phyloP scores from a whole-genome alignment of 2,329 filamentous ascomycete genomes.

The Sarocladium oryzae region DNA sequence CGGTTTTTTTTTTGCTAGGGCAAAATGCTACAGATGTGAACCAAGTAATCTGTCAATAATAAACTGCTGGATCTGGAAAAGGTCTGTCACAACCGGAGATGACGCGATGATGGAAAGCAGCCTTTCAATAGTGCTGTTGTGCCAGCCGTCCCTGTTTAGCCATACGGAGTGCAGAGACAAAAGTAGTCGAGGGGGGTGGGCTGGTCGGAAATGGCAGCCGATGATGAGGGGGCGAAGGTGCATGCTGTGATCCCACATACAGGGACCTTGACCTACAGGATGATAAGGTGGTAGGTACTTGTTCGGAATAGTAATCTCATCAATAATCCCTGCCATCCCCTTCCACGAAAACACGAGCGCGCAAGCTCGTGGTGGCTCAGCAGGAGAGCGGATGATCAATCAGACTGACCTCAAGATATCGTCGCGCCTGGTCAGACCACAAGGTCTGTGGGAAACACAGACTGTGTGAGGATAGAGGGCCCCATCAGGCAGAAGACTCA shows the following conservation, averaged over 20 bases:
- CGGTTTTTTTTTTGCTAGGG: too few relatives aligned
- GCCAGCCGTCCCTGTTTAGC: neutral
- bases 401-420: neutral
- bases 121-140: constrained; percentile 2
- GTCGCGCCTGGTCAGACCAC: neutral
- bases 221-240: neutral
- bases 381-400: neutral
- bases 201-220: constrained; percentile 4
- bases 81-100: neutral
- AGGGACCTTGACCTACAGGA: constrained; percentile 6
- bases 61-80: constrained; percentile 2
- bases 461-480: neutral
- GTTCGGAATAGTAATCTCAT: neutral
- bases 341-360: neutral
- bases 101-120: neutral
- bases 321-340: neutral
- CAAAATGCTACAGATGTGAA: too few relatives aligned
- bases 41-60: too few relatives aligned
- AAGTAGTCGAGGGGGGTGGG: neutral
- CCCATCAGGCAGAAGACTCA: neutral
- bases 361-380: neutral
- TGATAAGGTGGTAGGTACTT: neutral
- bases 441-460: constrained; percentile 5
- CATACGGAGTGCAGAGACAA: neutral
- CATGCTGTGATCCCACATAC: neutral